Base-by-base conservation (phyloP, 768 basidiomycete genomes). In the Rhizopogon roseolus region DNA sequence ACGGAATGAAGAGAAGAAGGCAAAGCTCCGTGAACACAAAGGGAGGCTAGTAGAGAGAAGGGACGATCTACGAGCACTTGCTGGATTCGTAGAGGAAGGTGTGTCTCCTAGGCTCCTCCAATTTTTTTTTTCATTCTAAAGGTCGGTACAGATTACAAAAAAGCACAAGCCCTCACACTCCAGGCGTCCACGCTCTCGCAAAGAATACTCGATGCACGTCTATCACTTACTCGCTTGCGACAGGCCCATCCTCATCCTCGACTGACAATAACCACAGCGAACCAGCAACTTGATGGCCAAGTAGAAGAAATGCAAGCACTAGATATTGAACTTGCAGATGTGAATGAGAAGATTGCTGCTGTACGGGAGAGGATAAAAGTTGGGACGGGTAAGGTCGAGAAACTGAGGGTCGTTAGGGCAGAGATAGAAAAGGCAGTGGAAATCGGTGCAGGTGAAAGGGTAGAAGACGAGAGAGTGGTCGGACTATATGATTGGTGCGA, bases 241-340 rank as follows among this genome's bases (percentile, higher is more conserved):
- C 87, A 93, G 59, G 81, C 85, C 2, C 84, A 95, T 60, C 88
- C 90, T 0, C 80, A 84, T 17, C 86, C 93, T 42, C 81, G 93
- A 9, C 71, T 94, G 34, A 96, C 93, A 0, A 79, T 91, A 34
- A 69, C 82, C 3, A 75, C 85, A 43, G 93, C 93, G 0, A 84
- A 84, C 45, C 77, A 86, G 57, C 82, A 85, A 50, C 81, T 93
- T 2, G 82, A 84, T 9, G 79, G 79, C 10, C 92, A 95, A 59
- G 82, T 88, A n/a, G 76, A 73, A 8, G 81, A 90, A 64, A 90
- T 95, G 84, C 86, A 92, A 62, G 71, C 68, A n/a, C 71, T 90
- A 40, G 84, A 81, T 46, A 89, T 90, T 46, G 76, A 85, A 54
- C 74, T 86, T 6, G 80, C 85, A 53, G 64, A 66, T 10, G 64